phyloP scores from a whole-genome alignment of 139 green algal genomes.

The Mychonastes homosphaera region DNA sequence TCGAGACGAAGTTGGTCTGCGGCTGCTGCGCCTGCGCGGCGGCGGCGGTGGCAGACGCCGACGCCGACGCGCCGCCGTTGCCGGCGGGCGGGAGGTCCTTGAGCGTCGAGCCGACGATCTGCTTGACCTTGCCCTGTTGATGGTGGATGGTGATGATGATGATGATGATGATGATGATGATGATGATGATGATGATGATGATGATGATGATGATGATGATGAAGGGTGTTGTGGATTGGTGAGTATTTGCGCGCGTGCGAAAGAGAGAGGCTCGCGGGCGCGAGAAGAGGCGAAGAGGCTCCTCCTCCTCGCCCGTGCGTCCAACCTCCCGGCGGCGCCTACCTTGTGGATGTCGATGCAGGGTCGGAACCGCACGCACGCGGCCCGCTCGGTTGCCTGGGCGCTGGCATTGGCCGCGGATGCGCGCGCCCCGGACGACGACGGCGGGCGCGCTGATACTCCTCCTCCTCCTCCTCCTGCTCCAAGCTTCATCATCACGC shows the following conservation, averaged over 20 bases:
- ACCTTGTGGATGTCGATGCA: constrained; percentile 99
- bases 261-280: neutral
- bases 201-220: too few species aligned
- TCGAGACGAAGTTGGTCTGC: constrained; percentile 92
- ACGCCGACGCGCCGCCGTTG: neutral
- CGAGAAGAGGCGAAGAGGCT: neutral
- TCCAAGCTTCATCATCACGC: too few species aligned
- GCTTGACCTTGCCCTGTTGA: constrained; percentile 91
- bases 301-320: neutral
- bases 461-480: too few species aligned
- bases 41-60: neutral
- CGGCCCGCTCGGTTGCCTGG: neutral
- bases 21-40: constrained; percentile 18
- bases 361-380: constrained; percentile 65
- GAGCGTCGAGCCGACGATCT: constrained; percentile 95
- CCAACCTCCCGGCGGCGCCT: neutral
- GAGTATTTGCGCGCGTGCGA: neutral
- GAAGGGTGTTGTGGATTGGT: too few species aligned
- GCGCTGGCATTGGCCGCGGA: too few species aligned
- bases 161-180: neutral
- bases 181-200: neutral
- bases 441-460: too few species aligned
- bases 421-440: too few species aligned
- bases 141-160: too few species aligned
- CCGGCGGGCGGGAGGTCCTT: constrained; percentile 47